Conservation (phyloP, 345 rosid genomes). For the Leavenworthia alabamica region DNA sequence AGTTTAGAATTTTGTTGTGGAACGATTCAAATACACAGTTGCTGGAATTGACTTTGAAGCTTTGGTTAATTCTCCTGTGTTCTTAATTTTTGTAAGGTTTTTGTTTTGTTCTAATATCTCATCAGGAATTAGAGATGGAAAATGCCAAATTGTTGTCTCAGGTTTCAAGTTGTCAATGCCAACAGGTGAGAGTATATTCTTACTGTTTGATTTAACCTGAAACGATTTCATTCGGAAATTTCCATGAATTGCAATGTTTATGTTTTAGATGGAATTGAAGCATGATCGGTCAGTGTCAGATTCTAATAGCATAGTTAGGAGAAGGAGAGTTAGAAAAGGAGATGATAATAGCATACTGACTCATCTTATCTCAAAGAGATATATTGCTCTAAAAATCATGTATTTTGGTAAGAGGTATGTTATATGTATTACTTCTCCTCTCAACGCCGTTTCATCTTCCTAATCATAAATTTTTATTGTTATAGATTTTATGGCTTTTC, state of each 20-base stretch:
- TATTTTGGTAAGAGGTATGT: conserved; percentile 87
- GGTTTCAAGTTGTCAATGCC: conserved; percentile 49
- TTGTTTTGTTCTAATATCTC: neutral
- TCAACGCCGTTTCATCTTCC: neutral
- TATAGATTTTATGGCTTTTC: conserved; percentile 90
- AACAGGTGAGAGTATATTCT: conserved; percentile 35
- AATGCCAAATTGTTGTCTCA: conserved; percentile 45
- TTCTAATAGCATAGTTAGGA: conserved; percentile 19
- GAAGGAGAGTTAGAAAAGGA: conserved; percentile 22
- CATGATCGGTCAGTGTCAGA: conserved; percentile 15
- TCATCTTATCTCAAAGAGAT: conserved; percentile 45
- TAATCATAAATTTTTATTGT: neutral
- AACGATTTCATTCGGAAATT: neutral
- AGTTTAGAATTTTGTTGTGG: neutral
- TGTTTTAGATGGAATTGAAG: conserved; percentile 33
- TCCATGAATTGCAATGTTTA: neutral
- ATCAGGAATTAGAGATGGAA: conserved; percentile 60
- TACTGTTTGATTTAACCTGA: neutral
- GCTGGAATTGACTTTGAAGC: neutral
- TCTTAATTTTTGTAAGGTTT: neutral
- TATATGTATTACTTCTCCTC: neutral
- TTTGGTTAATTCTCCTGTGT: neutral
- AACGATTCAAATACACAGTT: neutral
- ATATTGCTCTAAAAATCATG: conserved; percentile 72
- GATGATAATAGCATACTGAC: conserved; percentile 17